Base-by-base conservation (phyloP, 345 rosid species). In the Kernera saxatilis region DNA sequence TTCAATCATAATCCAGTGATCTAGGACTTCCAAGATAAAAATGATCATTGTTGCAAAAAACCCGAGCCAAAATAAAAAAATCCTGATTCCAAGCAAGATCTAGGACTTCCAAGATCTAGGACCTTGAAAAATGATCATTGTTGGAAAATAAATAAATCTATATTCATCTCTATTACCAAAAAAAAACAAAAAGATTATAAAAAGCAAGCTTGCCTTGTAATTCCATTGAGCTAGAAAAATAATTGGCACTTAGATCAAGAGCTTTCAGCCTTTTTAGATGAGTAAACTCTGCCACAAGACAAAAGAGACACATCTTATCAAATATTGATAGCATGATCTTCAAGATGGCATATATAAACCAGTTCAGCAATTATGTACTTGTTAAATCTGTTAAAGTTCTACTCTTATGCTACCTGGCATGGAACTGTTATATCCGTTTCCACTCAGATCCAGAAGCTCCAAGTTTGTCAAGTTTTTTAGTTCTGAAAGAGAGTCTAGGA, bases 41-140 rank as follows among this genome's bases (percentile, higher is more conserved):
- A n/a, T n/a, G n/a, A n/a, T n/a, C n/a, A n/a, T n/a, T n/a, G 64
- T 70, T 70, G 67, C 54, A 70, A 66, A 75, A 64, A 76, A 48
- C 55, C 52, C 57, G 4, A n/a, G n/a, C n/a, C n/a, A n/a, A n/a
- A n/a, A n/a, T n/a, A n/a, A n/a, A n/a, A n/a, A n/a, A n/a, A n/a
- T n/a, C n/a, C n/a, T n/a, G n/a, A n/a, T n/a, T n/a, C n/a, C n/a
- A n/a, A n/a, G n/a, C n/a, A n/a, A n/a, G n/a, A n/a, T n/a, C n/a
- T n/a, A n/a, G n/a, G n/a, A n/a, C n/a, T n/a, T n/a, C n/a, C n/a
- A n/a, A n/a, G n/a, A n/a, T n/a, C n/a, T n/a, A n/a, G n/a, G n/a
- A n/a, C n/a, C n/a, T n/a, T n/a, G n/a, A n/a, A n/a, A n/a, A n/a
- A n/a, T n/a, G n/a, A n/a, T n/a, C n/a, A n/a, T n/a, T n/a, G n/a